Conservation (phyloP, 495 filamentous ascomycete genomes). For the Chlorociboria aeruginascens region DNA sequence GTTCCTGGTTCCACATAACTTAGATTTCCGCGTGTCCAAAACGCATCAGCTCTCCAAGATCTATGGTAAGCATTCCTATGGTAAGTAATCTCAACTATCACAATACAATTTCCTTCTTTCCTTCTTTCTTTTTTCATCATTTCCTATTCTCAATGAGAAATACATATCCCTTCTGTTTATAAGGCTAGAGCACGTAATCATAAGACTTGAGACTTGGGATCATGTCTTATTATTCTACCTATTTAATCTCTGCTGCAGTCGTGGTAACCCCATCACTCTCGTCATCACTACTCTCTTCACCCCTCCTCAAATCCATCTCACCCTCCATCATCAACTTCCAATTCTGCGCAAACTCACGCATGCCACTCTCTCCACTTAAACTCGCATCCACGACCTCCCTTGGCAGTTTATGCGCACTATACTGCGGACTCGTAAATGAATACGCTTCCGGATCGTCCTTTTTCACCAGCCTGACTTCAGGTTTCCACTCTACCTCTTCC, state of each 20-base stretch:
- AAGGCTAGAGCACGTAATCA: too few relatives aligned
- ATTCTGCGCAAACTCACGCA: conserved; percentile 75
- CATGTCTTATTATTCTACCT: too few relatives aligned
- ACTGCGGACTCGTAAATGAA: conserved; percentile 71
- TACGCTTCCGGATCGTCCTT: conserved; percentile 80
- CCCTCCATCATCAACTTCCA: conserved; percentile 69
- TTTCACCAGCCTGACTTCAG: conserved; percentile 73
- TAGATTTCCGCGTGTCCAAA: too few relatives aligned
- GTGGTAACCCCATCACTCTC: conserved; percentile 12
- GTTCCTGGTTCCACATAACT: too few relatives aligned
- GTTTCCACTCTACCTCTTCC: conserved; percentile 45
- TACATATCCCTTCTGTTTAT: too few relatives aligned
- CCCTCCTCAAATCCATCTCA: conserved; percentile 31
- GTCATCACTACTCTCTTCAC: conserved; percentile 33
- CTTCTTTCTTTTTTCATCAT: not conserved
- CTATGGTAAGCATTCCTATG: too few relatives aligned
- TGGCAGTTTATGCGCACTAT: conserved; percentile 91
- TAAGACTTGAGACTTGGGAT: too few relatives aligned
- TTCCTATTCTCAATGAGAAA: not conserved
- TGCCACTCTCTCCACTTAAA: conserved; percentile 53
- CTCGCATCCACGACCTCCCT: conserved; percentile 91
- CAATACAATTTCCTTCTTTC: not conserved
- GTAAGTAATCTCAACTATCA: too few relatives aligned
- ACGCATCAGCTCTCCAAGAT: too few relatives aligned
- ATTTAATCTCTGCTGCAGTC: too few relatives aligned